phyloP scores from a whole-genome alignment of 2,329 filamentous ascomycete genomes.

The Didymella keratinophila region DNA sequence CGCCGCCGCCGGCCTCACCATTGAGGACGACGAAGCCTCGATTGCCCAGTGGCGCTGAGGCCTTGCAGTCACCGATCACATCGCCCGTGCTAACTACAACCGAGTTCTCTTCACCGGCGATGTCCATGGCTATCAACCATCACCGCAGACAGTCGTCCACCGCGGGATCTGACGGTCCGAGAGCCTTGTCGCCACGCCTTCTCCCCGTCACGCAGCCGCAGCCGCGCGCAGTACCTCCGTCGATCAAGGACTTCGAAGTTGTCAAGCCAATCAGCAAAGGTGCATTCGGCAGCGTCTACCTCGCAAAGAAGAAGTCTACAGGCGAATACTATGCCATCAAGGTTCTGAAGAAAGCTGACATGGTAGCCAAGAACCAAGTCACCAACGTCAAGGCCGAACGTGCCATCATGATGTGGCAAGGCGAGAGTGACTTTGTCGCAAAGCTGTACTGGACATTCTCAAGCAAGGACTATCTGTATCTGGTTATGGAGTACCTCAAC shows the following conservation, averaged over 20 bases:
- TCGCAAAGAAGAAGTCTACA: constrained; percentile 98
- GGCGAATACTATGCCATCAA: constrained; percentile 99
- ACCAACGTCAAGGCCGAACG: constrained; percentile 98
- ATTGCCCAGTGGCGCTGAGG: constrained; percentile 67
- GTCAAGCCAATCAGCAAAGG: constrained; percentile 99
- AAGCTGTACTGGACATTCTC: constrained; percentile 99
- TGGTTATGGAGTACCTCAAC: constrained; percentile 99
- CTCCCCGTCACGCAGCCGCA: constrained; percentile 80
- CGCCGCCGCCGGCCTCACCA: constrained; percentile 78
- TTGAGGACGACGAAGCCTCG: constrained; percentile 86
- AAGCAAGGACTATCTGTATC: constrained; percentile 97
- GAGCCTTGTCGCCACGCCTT: constrained; percentile 83
- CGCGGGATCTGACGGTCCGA: constrained; percentile 72
- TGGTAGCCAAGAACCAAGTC: constrained; percentile 99
- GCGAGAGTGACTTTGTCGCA: constrained; percentile 97
- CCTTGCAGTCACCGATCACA: constrained; percentile 81
- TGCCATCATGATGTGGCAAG: constrained; percentile 99
- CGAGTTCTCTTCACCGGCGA: constrained; percentile 79
- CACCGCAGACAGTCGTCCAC: constrained; percentile 92
- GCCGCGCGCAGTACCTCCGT: constrained; percentile 87
- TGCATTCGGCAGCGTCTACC: constrained; percentile 95
- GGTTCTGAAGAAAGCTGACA: constrained; percentile 98
- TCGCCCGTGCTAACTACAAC: constrained; percentile 86
- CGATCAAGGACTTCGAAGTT: constrained; percentile 99
- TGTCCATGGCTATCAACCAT: constrained; percentile 66